Base-by-base conservation (phyloP, 352 stramenopile species). In the Thalassiosira mediterranea region DNA sequence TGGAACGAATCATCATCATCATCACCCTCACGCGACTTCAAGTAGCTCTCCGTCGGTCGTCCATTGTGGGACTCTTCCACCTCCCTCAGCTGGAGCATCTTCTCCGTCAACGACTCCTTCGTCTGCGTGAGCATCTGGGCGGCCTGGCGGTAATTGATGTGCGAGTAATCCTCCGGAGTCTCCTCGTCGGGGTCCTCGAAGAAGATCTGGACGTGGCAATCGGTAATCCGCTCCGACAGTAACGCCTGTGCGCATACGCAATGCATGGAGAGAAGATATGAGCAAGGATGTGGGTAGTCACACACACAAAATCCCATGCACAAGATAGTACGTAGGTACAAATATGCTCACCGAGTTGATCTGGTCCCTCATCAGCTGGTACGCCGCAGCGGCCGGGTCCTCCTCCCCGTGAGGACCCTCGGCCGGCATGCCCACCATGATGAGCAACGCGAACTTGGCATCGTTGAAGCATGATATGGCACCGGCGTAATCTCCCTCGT, bases 1-100 rank as follows among this genome's bases (percentile, higher is more conserved):
- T 53, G 5, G n/a, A 53, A 53, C 31, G 49, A 58, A 58, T 58
- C 25, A 32, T 32, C n/a, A n/a, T n/a, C n/a, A n/a, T n/a, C n/a
- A n/a, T n/a, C n/a, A n/a, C n/a, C n/a, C n/a, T n/a, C n/a, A n/a
- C n/a, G n/a, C n/a, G n/a, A n/a, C n/a, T n/a, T n/a, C n/a, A n/a
- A n/a, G n/a, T n/a, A n/a, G n/a, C n/a, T n/a, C n/a, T n/a, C n/a
- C n/a, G n/a, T n/a, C n/a, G n/a, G n/a, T n/a, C n/a, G n/a, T n/a
- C n/a, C n/a, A n/a, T n/a, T n/a, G n/a, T n/a, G n/a, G n/a, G n/a
- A n/a, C n/a, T n/a, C n/a, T n/a, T n/a, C n/a, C n/a, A n/a, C n/a
- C n/a, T n/a, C n/a, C n/a, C n/a, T n/a, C n/a, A n/a, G n/a, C n/a
- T n/a, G n/a, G n/a, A n/a, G n/a, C n/a, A 58, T 19, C 10, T 26